phyloP scores from a whole-genome alignment of 2,329 filamentous ascomycete species.

The Fusarium hainanense region DNA sequence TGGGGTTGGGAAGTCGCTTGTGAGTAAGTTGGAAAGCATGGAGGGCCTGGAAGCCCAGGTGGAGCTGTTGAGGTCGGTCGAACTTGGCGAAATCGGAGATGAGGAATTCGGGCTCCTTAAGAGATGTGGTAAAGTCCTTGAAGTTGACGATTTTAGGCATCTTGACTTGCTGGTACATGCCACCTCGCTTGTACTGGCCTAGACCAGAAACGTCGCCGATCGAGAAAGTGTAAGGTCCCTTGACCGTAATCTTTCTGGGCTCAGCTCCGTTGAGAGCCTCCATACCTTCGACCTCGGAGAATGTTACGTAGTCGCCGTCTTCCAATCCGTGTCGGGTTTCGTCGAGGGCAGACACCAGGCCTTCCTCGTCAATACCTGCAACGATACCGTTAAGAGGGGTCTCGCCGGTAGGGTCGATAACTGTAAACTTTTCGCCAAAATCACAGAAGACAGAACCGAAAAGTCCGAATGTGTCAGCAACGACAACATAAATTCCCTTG shows the following conservation, averaged over 20 bases:
- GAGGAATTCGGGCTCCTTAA: slow-evolving; percentile 89
- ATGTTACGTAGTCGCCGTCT: slow-evolving; percentile 96
- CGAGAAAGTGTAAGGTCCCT: slow-evolving; percentile 96
- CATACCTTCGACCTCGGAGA: slow-evolving; percentile 93
- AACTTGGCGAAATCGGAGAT: slow-evolving; percentile 98
- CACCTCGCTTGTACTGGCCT: slow-evolving; percentile 87
- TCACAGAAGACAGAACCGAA: slow-evolving; percentile 98
- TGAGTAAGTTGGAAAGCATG: slow-evolving; percentile 84
- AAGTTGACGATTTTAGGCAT: slow-evolving; percentile 96
- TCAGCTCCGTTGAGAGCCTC: slow-evolving; percentile 84
- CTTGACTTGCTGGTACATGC: slow-evolving; percentile 95
- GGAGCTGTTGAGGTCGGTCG: slow-evolving; percentile 90
- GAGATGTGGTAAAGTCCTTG: slow-evolving; percentile 78
- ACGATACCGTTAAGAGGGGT: slow-evolving; percentile 88
- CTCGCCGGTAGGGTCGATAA: slow-evolving; percentile 91
- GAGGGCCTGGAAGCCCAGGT: slow-evolving; percentile 91
- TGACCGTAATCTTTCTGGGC: slow-evolving; percentile 91
- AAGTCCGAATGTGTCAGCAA: slow-evolving; percentile 89
- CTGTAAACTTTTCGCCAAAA: slow-evolving; percentile 93
- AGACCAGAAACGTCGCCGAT: slow-evolving; percentile 92
- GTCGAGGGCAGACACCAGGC: slow-evolving; percentile 90
- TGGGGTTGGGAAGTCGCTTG: slow-evolving; percentile 80
- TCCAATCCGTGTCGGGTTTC: slow-evolving; percentile 95
- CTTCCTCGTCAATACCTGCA: slow-evolving; percentile 88
- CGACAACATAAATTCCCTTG: slow-evolving; percentile 90